Evolutionary conservation across 2,329 filamentous ascomycete genomes (phyloP).

Genomic region (Trichoderma sp.): DNA sequence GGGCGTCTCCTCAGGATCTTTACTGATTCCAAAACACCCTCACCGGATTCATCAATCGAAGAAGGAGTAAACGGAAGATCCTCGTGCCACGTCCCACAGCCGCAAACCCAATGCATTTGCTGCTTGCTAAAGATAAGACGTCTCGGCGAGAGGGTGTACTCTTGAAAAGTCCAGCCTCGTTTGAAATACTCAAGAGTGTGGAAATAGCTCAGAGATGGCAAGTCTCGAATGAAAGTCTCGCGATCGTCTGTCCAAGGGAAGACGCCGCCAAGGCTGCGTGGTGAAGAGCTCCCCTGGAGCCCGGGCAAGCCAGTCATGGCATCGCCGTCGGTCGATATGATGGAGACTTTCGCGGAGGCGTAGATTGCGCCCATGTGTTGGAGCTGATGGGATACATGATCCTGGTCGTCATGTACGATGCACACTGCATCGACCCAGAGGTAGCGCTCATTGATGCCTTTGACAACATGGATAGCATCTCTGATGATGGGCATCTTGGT

Average conservation of each 20-base stretch:
- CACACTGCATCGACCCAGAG: background rate
- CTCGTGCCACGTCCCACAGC: background rate
- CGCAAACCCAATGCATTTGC: background rate
- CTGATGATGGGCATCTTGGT: background rate
- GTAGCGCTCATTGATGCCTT: background rate
- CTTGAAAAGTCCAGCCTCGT: background rate
- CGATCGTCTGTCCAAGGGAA: background rate
- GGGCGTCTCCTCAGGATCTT: background rate
- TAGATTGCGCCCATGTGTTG: background rate
- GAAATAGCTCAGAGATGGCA: background rate
- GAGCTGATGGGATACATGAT: background rate
- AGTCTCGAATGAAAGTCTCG: background rate
- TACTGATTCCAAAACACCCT: background rate
- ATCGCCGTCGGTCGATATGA: background rate
- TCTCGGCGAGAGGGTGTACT: background rate
- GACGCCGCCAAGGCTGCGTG: background rate
- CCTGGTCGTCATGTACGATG: background rate
- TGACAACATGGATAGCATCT: background rate
- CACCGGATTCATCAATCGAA: background rate
- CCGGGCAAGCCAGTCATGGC: background rate
- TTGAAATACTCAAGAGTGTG: background rate
- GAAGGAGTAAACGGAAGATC: background rate
- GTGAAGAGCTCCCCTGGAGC: background rate
- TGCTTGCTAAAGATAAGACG: background rate
- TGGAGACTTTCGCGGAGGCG: background rate